Percentiles rank a stretch among this genome's conserved stretches.
Evolutionary conservation across 805 yeast species (phyloP).

Genomic region (Starmerella vaccinii): DNA sequence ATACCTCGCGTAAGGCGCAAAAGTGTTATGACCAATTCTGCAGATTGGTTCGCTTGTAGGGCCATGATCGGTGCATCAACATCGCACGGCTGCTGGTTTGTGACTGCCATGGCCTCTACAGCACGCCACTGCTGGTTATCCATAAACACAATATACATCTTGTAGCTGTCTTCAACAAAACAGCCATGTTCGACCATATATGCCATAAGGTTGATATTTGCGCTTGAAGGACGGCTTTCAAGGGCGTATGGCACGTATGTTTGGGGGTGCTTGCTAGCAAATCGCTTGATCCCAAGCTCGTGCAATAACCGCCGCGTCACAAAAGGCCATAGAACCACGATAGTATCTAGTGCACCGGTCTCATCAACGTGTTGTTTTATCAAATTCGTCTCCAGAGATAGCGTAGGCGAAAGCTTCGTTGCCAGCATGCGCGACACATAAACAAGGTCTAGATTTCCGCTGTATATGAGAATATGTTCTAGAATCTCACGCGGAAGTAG

Average conservation of each 20-base stretch:
- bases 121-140: slow-evolving; percentile 1
- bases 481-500: slow-evolving; percentile 38
- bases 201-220: slow-evolving; percentile 22
- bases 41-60: slow-evolving; percentile 11
- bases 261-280: slow-evolving; percentile 26
- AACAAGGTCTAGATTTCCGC: slow-evolving; percentile 35
- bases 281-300: background rate
- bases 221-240: slow-evolving; percentile 35
- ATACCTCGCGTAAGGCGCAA: background rate
- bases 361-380: slow-evolving; percentile 16
- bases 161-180: slow-evolving; percentile 15
- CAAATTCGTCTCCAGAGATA: slow-evolving; percentile 22
- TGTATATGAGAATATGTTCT: slow-evolving; percentile 33
- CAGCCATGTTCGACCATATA: slow-evolving; percentile 25
- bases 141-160: slow-evolving; percentile 10
- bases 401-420: slow-evolving; percentile 26
- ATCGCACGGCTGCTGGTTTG: slow-evolving; percentile 8
- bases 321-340: slow-evolving; percentile 23
- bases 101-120: slow-evolving; percentile 10
- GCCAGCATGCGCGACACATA: slow-evolving; percentile 31
- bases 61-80: slow-evolving; percentile 12
- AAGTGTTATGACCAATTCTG: slow-evolving; percentile 9
- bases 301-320: slow-evolving; percentile 33
- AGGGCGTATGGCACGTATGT: slow-evolving; percentile 75
- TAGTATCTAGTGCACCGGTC: slow-evolving; percentile 17